These are phyloP conservation scores for Pseudocercospora fijiensis DNA, from an alignment of 2,329 filamentous ascomycete genomes.

Conservation along the genomic window DNA sequence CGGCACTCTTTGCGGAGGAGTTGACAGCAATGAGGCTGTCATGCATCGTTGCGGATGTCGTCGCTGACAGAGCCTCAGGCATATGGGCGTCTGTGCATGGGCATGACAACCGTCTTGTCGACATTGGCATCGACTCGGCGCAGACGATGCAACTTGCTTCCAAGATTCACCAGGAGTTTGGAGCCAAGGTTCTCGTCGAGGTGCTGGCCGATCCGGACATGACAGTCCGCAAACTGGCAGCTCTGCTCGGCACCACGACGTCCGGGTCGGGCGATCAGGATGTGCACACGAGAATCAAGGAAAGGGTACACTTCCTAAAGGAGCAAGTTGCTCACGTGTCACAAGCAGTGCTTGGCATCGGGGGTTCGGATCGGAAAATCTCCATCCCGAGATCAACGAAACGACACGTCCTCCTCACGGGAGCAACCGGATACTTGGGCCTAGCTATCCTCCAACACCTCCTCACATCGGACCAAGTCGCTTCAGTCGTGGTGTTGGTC, in stretches of 20 bases:
- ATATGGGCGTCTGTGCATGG: constrained; percentile 4
- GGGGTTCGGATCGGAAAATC: too few relatives aligned
- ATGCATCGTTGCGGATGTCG: neutral
- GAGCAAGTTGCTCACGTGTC: neutral
- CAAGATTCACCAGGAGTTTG: neutral
- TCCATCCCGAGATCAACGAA: too few relatives aligned
- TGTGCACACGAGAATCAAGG: neutral
- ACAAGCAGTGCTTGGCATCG: neutral
- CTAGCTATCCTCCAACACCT: neutral
- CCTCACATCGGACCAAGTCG: neutral
- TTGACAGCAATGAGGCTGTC: neutral
- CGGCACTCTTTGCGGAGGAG: neutral
- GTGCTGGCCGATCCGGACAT: neutral
- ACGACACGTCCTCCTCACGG: neutral
- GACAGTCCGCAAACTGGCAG: neutral
- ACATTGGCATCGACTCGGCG: constrained; percentile 12
- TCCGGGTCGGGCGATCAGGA: too few relatives aligned
- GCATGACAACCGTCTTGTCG: constrained; percentile 5
- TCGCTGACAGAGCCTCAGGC: neutral
- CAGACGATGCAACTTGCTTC: constrained; percentile 9
- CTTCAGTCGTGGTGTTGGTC: neutral
- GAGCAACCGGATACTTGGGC: constrained; percentile 1
- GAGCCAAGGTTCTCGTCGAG: neutral
- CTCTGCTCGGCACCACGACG: too few relatives aligned
- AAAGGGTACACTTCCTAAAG: neutral